A percentile compares a stretch with the other conserved stretches of the same genome.
phyloP scores from a whole-genome alignment of 1,284 basidiomycete genomes.

The Sporisorium reilianum region DNA sequence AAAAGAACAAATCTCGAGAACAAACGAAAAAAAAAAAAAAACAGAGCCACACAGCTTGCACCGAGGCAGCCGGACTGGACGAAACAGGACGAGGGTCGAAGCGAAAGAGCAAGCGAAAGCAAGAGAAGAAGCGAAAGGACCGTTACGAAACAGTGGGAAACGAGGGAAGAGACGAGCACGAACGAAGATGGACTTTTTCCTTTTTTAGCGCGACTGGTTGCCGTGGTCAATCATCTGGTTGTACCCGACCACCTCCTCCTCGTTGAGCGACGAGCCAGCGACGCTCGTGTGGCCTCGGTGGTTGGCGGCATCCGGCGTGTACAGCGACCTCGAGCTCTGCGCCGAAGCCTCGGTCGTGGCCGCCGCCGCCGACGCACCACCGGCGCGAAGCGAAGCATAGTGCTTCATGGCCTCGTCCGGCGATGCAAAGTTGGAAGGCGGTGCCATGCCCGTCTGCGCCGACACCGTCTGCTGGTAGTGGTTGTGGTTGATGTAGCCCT shows the following conservation, averaged over 20 bases:
- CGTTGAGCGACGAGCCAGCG: slow-evolving; percentile 60
- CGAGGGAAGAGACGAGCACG: not conserved
- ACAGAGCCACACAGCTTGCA: slow-evolving; percentile 9
- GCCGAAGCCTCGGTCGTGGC: slow-evolving; percentile 13
- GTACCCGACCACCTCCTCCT: slow-evolving; percentile 67
- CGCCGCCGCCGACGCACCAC: slow-evolving; percentile 18
- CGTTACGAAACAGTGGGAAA: slow-evolving; percentile 15
- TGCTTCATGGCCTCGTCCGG: slow-evolving; percentile 64
- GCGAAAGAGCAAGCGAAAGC: slow-evolving; percentile 3
- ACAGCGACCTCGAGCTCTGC: slow-evolving; percentile 50
- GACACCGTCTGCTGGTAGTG: slow-evolving; percentile 44
- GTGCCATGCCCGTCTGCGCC: slow-evolving; percentile 60
- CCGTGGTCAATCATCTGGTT: slow-evolving; percentile 64
- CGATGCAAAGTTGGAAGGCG: slow-evolving; percentile 55
- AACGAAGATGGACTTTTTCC: not conserved
- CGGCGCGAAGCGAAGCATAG: slow-evolving; percentile 59
- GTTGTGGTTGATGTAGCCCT: slow-evolving; percentile 50
- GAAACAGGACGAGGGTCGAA: not conserved
- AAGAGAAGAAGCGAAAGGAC: slow-evolving; percentile 1
- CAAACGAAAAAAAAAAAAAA: not conserved
- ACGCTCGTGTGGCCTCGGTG: slow-evolving; percentile 50
- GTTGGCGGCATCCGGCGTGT: slow-evolving; percentile 50
- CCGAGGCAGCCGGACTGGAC: slow-evolving; percentile 13
- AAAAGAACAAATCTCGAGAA: too few species aligned
- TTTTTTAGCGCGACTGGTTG: slow-evolving; percentile 44